phyloP scores from a whole-genome alignment of 805 yeast genomes.

The Zygotorulaspora chibaensis region DNA sequence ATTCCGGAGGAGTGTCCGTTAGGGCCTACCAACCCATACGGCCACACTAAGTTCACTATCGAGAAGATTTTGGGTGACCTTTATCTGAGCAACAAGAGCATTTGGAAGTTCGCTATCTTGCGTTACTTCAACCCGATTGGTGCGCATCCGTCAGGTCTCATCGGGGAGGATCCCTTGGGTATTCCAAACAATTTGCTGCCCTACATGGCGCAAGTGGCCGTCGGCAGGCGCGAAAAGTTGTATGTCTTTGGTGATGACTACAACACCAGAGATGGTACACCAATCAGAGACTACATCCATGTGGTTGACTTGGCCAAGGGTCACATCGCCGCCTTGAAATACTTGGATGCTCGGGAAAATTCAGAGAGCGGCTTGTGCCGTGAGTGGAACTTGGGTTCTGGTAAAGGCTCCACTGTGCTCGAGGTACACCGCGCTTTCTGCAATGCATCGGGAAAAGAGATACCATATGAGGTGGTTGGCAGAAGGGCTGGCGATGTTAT shows the following conservation, averaged over 20 bases:
- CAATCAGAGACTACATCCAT: slow-evolving; percentile 77
- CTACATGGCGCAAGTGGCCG: slow-evolving; percentile 71
- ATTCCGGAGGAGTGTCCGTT: slow-evolving; percentile 75
- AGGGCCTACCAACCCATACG: slow-evolving; percentile 75
- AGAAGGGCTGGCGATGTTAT: slow-evolving; percentile 76
- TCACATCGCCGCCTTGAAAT: slow-evolving; percentile 65
- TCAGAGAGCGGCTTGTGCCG: slow-evolving; percentile 49
- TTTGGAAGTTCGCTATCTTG: slow-evolving; percentile 56
- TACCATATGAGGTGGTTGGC: slow-evolving; percentile 61
- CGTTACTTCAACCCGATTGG: slow-evolving; percentile 84
- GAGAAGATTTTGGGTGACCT: slow-evolving; percentile 60
- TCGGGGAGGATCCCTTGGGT: slow-evolving; percentile 80
- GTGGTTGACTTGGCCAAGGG: slow-evolving; percentile 77
- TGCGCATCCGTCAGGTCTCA: slow-evolving; percentile 74
- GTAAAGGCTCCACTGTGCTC: slow-evolving; percentile 72
- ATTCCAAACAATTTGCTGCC: slow-evolving; percentile 75
- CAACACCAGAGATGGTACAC: slow-evolving; percentile 70
- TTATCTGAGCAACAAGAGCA: slow-evolving; percentile 38
- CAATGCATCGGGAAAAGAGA: slow-evolving; percentile 56
- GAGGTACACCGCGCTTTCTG: slow-evolving; percentile 65
- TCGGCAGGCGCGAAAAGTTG: slow-evolving; percentile 62
- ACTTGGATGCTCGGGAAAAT: slow-evolving; percentile 37
- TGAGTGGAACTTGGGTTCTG: slow-evolving; percentile 83
- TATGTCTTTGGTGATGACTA: slow-evolving; percentile 71
- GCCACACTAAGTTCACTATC: slow-evolving; percentile 62